Percentiles rank a stretch among this genome's conserved stretches.
phyloP scores from a whole-genome alignment of 176 grass and related monocot genomes.

The Ensete glaucum region DNA sequence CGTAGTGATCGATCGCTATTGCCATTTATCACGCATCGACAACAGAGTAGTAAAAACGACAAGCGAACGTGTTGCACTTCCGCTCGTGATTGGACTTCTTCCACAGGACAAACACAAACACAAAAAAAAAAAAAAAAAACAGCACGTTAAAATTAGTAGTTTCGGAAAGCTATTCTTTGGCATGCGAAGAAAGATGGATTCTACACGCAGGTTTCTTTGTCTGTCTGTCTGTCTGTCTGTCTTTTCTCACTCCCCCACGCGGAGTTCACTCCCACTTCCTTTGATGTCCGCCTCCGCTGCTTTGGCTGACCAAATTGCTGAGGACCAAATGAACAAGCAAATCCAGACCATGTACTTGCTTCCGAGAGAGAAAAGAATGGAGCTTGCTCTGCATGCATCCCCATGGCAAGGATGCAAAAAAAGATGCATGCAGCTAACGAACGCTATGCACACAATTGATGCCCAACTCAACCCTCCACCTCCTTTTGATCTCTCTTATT shows the following conservation, averaged over 20 bases:
- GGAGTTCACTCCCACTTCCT: not conserved
- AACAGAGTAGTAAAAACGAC: not conserved
- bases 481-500: constrained; percentile 1
- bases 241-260: not conserved
- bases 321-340: too few species aligned
- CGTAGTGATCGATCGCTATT: not conserved
- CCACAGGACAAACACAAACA: not conserved
- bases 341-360: too few species aligned
- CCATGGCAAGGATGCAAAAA: too few species aligned
- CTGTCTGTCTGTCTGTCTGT: not conserved
- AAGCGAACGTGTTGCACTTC: not conserved
- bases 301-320: too few species aligned
- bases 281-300: not conserved
- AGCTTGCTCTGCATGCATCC: not conserved
- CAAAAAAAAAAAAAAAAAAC: not conserved
- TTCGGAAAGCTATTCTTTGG: not conserved
- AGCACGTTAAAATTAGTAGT: not conserved
- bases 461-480: too few species aligned
- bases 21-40: too few species aligned
- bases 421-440: too few species aligned
- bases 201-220: not conserved
- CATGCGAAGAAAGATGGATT: constrained; percentile 4
- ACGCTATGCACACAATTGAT: too few species aligned
- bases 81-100: not conserved
- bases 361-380: too few species aligned